phyloP scores from a whole-genome alignment of 768 basidiomycete genomes.

The Mycena leptocephala region DNA sequence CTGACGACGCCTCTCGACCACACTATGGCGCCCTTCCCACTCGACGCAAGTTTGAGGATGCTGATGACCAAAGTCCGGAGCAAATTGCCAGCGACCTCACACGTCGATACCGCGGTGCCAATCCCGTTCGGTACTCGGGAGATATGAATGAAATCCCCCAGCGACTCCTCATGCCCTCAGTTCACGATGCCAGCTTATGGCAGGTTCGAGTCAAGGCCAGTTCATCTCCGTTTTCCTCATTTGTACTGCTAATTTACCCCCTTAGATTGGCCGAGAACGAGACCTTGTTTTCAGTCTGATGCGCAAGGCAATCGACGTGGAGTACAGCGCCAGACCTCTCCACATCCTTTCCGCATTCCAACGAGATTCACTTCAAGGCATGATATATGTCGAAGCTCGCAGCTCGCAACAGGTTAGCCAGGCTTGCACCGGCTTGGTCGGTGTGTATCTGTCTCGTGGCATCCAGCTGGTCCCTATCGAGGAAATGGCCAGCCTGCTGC shows the following conservation, averaged over 20 bases:
- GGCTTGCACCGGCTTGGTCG: constrained; percentile 93
- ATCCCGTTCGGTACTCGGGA: constrained; percentile 85
- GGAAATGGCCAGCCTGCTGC: constrained; percentile 97
- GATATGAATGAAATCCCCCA: constrained; percentile 97
- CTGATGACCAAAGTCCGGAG: constrained; percentile 85
- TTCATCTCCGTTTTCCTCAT: constrained; percentile 2
- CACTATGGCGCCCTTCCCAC: constrained; percentile 81
- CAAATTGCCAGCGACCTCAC: constrained; percentile 88
- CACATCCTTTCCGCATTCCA: constrained; percentile 96
- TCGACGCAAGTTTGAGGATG: constrained; percentile 74
- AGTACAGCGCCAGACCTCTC: constrained; percentile 84
- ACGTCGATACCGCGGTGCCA: constrained; percentile 80
- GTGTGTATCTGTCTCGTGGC: constrained; percentile 89
- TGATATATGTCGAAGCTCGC: constrained; percentile 97
- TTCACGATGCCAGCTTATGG: constrained; percentile 97
- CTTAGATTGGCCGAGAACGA: constrained; percentile 90
- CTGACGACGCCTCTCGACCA: constrained; percentile 72
- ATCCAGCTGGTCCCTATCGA: constrained; percentile 93
- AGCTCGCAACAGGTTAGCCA: constrained; percentile 88
- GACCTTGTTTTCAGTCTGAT: constrained; percentile 96
- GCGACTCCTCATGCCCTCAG: constrained; percentile 94
- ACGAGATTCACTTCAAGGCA: constrained; percentile 94
- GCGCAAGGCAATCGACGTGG: constrained; percentile 91
- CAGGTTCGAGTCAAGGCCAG: constrained; percentile 93
- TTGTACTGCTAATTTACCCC: not conserved